Evolutionary conservation across 768 basidiomycete species (phyloP), one percentile per base, ranked within the genome.

Genomic region (Termitomyces eurrhizus): DNA sequence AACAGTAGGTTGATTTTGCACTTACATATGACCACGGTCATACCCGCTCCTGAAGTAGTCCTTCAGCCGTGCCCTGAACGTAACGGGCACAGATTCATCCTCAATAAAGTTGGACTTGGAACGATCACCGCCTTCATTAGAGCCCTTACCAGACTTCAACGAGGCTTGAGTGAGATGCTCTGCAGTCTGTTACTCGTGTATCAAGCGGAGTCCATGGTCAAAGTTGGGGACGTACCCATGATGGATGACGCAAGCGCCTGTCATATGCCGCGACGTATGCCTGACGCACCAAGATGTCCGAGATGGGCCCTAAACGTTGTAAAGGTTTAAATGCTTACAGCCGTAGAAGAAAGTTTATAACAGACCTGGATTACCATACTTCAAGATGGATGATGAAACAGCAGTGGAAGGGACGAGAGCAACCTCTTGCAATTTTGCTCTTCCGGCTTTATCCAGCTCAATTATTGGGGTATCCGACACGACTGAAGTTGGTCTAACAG

Each of bases 1-100:
- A n/a, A 41, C 13, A 14, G 18, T 32, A 33, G 18, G 41, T 29
- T 29, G 24, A 6, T 41, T 33, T n/a, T 42, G 51, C 26, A 78
- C 90, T 50, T 61, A 93, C 96, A 98, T 98, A 75, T 99, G 96
- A 53, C 96, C 96, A 13, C 97, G 84, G 71, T 98, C 95, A 69
- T 96, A 96, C 11, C 95, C 95, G 69, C 94, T 96, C 61, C 81
- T 81, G 72, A 95, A 93, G 72, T 97, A 98, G 70, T 98, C 95
- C 70, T 87, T 80, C 65, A 98, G 75, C 62, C 83, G 87, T 0
- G 95, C 89, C 21, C 95, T 83, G 80, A 96, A 98, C 51, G 73
- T 64, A 54, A 73, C 76, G 0, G 96, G 96, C 13, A 98, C 71
- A 2, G 82, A 80, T 45, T 81, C 82, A 73, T 99, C 96, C 70